phyloP scores from a whole-genome alignment of 2,329 filamentous ascomycete genomes.

The Neoarthrinium moseri region DNA sequence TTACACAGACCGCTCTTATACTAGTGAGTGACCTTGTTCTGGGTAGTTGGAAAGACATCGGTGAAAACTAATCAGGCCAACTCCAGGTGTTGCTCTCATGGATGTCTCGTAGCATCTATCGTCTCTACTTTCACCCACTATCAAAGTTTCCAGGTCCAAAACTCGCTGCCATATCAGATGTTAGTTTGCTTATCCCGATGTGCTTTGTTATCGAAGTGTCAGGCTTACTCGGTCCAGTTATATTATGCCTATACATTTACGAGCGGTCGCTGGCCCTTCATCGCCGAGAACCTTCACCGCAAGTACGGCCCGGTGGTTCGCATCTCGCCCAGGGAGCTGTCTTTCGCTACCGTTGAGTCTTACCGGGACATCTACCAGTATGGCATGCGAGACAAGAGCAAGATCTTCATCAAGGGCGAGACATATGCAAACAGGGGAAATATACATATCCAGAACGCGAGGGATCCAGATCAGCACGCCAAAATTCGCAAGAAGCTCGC shows the following conservation, averaged over 20 bases:
- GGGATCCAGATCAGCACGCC: slow-evolving; percentile 3
- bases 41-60: no score
- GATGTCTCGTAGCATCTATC: slow-evolving; percentile 15
- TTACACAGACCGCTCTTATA: no score
- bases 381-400: neutral
- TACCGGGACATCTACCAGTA: slow-evolving; percentile 40
- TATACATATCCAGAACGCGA: neutral
- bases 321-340: slow-evolving; percentile 37
- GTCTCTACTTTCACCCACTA: slow-evolving; percentile 24
- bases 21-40: no score
- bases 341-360: slow-evolving; percentile 34
- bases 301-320: slow-evolving; percentile 32
- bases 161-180: slow-evolving; percentile 22
- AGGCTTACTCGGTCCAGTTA: slow-evolving; percentile 10
- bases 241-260: slow-evolving; percentile 20
- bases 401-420: neutral
- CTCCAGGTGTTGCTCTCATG: neutral
- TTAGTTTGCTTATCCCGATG: slow-evolving; percentile 8
- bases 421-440: neutral
- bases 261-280: slow-evolving; percentile 18
- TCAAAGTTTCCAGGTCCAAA: slow-evolving; percentile 25
- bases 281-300: slow-evolving; percentile 18
- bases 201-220: neutral
- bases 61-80: no score
- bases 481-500: slow-evolving; percentile 24